Base-by-base conservation (phyloP, 495 filamentous ascomycete species). In the Apodospora peruviana region DNA sequence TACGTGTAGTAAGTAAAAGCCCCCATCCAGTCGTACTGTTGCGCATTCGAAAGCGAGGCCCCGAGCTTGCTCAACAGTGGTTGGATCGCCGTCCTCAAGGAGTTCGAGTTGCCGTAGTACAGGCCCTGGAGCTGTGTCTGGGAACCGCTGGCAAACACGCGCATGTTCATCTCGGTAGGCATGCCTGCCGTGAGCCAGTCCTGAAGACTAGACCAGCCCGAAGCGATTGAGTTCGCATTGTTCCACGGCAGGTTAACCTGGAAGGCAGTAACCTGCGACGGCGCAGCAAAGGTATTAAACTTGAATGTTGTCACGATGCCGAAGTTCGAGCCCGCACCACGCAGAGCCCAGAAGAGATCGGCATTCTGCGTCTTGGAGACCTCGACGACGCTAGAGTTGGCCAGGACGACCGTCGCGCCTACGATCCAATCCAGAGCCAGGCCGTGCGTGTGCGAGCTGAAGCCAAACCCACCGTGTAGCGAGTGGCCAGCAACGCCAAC, bases 81-180 rank as follows among this genome's bases (percentile, higher is more conserved):
- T 40, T 51, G 53, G 17, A 72, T 52, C 20, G 70, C 70, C 10
- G 61, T 56, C 42, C 61, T 45, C 17, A 74, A 53, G 12, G 45
- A 50, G 19, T 50, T 48, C 43, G 61, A 63, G 46, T 58, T 61
- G 38, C 71, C 71, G 24, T 72, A 56, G 39, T 66, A 73, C 32
- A 68, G 43, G 18, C 71, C 71, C 45, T 74, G 69, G 2, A 74
- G 51, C 43, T 71, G 68, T 7, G 64, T 68, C 40, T 70, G 64
- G 21, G 51, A 51, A n/a, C 55, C 52, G 42, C 63, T 70, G 48
- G 61, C 68, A 43, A 71, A 67, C 7, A 74, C 48, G 22, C 71
- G 66, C 60, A 71, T 65, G 53, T 72, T 74, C 40, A 74, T 48
- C 62, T 74, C 69, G 17, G 56, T 53, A 12, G 71, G 70, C 70